These are phyloP conservation scores for Dimargaris xerosporica DNA, from an alignment of 192 early-diverging fungal species.

Conservation along the genomic window DNA sequence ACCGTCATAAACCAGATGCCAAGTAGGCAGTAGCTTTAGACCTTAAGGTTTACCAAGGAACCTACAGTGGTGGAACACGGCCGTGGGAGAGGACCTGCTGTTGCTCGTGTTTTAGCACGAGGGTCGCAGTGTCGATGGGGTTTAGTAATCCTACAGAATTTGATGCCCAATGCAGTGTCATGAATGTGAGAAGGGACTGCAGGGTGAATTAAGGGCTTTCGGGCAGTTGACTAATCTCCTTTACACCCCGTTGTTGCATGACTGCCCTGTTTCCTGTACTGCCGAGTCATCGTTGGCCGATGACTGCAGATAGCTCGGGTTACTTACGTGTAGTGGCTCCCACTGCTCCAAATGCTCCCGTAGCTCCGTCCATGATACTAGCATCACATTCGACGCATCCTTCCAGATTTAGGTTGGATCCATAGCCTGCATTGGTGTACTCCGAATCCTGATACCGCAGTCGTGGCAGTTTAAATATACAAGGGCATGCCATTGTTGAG, in stretches of 20 bases:
- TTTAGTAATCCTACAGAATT: conserved; percentile 35
- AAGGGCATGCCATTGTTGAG: no score
- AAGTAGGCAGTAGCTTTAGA: neutral
- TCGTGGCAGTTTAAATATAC: no score
- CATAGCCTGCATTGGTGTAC: conserved; percentile 44
- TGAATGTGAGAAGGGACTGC: neutral
- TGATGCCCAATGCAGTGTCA: neutral
- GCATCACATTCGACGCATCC: conserved; percentile 81
- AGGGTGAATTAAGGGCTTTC: neutral
- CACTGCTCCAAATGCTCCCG: conserved; percentile 60
- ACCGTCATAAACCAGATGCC: neutral
- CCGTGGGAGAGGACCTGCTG: conserved; percentile 19
- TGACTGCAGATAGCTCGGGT: neutral
- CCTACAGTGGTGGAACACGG: conserved; percentile 34
- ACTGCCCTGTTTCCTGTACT: neutral
- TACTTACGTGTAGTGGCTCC: conserved; percentile 39
- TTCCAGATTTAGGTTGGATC: conserved; percentile 61
- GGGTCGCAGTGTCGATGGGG: conserved; percentile 41
- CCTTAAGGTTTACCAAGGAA: conserved; percentile 10
- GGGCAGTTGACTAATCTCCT: neutral
- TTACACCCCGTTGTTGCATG: neutral
- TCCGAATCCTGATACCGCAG: conserved; percentile 18
- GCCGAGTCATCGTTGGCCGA: conserved; percentile 2
- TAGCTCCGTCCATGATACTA: conserved; percentile 47
- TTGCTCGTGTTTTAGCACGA: conserved; percentile 26